Conservation (phyloP, 2,329 filamentous ascomycete species). For the Diaporthe sp. region DNA sequence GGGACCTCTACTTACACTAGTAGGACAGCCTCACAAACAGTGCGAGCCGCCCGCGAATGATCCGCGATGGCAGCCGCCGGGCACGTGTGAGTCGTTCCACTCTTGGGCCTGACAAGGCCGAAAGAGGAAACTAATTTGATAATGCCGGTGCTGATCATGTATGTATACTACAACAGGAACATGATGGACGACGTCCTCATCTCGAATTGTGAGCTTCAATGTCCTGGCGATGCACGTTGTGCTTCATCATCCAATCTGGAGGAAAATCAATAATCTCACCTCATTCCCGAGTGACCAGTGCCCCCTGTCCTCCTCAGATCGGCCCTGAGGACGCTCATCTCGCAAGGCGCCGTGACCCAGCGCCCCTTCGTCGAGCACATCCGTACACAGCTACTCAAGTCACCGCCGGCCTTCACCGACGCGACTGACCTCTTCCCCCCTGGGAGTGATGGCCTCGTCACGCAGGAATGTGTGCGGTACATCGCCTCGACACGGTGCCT, state of each 20-base stretch:
- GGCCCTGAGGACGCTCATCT: slow-evolving; percentile 50
- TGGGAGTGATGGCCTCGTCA: slow-evolving; percentile 42
- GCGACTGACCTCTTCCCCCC: slow-evolving; percentile 46
- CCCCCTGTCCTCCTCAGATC: slow-evolving; percentile 51
- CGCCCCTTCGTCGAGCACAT: slow-evolving; percentile 52
- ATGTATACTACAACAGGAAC: slow-evolving; percentile 46
- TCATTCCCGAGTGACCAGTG: slow-evolving; percentile 42
- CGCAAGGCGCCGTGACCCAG: slow-evolving; percentile 49
- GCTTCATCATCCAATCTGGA: neutral
- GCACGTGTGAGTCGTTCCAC: slow-evolving; percentile 34
- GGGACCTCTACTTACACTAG: neutral
- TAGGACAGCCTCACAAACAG: neutral
- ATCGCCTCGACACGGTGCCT: slow-evolving; percentile 52
- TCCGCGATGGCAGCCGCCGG: slow-evolving; percentile 25
- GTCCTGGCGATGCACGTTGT: neutral
- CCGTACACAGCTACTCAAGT: slow-evolving; percentile 47
- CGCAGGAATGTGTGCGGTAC: slow-evolving; percentile 46
- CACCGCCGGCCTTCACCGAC: slow-evolving; percentile 43
- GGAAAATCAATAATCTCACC: neutral
- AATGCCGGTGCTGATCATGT: slow-evolving; percentile 28
- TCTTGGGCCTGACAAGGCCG: neutral
- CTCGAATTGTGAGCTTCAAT: slow-evolving; percentile 49
- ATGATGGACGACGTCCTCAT: slow-evolving; percentile 59
- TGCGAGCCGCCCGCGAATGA: neutral
- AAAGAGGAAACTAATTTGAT: slow-evolving; percentile 19